phyloP scores from a whole-genome alignment of 352 stramenopile genomes.

The Pythium phragmitis region DNA sequence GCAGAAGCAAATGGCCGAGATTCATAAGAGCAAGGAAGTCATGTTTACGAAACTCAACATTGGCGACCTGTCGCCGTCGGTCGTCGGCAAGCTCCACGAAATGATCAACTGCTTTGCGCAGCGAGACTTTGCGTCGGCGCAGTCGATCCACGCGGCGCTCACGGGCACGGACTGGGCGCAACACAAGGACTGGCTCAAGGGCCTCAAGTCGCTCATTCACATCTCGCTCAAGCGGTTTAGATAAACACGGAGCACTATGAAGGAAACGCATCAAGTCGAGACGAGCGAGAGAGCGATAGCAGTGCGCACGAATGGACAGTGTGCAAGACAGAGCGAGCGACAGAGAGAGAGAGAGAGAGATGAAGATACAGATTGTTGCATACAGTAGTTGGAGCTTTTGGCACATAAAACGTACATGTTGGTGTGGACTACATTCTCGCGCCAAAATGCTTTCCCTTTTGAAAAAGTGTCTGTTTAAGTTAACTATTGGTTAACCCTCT shows the following conservation, averaged over 20 bases:
- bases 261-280: background rate
- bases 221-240: slow-evolving; percentile 91
- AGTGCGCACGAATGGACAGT: slow-evolving; percentile 4
- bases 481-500: slow-evolving; percentile 14
- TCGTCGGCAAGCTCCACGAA: slow-evolving; percentile 75
- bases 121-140: slow-evolving; percentile 74
- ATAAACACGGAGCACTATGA: slow-evolving; percentile 38
- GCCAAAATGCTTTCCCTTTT: slow-evolving; percentile 3
- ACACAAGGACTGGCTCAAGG: slow-evolving; percentile 98
- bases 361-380: background rate
- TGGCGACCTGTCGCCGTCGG: slow-evolving; percentile 61
- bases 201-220: slow-evolving; percentile 95
- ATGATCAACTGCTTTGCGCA: slow-evolving; percentile 78
- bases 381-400: background rate
- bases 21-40: slow-evolving; percentile 83
- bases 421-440: slow-evolving; percentile 21
- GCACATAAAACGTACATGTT: slow-evolving; percentile 1
- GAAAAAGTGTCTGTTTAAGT: slow-evolving; percentile 8
- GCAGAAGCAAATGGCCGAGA: slow-evolving; percentile 85
- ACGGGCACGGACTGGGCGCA: slow-evolving; percentile 94
- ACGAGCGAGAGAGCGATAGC: background rate
- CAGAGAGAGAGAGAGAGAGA: background rate
- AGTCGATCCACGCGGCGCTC: slow-evolving; percentile 88
- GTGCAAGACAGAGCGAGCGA: background rate
- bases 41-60: slow-evolving; percentile 89